A percentile compares a stretch with the other conserved stretches of the same genome.
These are phyloP conservation scores for Gossypium gossypioides DNA, from an alignment of 441 rosid genomes.

Conservation along the genomic window DNA sequence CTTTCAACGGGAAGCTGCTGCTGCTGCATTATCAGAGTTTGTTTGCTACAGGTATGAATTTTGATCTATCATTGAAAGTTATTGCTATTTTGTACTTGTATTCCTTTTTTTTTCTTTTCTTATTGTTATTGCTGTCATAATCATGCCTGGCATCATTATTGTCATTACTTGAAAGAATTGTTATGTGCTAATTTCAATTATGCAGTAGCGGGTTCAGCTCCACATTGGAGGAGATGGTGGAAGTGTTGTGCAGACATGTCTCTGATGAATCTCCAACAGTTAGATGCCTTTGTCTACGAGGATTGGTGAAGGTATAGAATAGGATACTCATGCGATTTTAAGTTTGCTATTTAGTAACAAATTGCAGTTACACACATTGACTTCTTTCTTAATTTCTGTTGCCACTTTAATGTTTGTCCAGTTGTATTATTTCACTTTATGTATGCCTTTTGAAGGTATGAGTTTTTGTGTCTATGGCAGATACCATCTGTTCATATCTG, in stretches of 20 bases:
- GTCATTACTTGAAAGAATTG: conserved; percentile 1
- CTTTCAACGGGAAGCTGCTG: conserved; percentile 93
- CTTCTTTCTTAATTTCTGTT: background rate
- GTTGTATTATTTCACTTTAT: background rate
- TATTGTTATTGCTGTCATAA: background rate
- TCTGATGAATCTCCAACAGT: conserved; percentile 96
- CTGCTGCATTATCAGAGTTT: conserved; percentile 94
- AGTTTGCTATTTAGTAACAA: background rate
- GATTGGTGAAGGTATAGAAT: conserved; percentile 73
- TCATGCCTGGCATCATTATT: background rate
- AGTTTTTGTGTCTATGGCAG: conserved; percentile 32
- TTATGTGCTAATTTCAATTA: conserved; percentile 19
- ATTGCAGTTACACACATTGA: background rate
- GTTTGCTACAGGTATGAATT: conserved; percentile 65
- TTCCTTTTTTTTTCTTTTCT: background rate
- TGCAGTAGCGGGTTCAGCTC: conserved; percentile 73
- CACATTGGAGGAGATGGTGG: conserved; percentile 89
- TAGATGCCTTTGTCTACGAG: conserved; percentile 89
- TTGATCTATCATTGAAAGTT: background rate
- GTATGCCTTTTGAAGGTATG: background rate
- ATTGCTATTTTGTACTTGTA: conserved; percentile 8
- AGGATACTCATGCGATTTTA: conserved; percentile 7
- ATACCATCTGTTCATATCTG: conserved; percentile 73
- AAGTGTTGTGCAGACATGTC: conserved; percentile 81
- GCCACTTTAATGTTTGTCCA: background rate